Evolutionary conservation across 306 rosid genomes (phyloP).

Genomic region (Castanea crenata): DNA sequence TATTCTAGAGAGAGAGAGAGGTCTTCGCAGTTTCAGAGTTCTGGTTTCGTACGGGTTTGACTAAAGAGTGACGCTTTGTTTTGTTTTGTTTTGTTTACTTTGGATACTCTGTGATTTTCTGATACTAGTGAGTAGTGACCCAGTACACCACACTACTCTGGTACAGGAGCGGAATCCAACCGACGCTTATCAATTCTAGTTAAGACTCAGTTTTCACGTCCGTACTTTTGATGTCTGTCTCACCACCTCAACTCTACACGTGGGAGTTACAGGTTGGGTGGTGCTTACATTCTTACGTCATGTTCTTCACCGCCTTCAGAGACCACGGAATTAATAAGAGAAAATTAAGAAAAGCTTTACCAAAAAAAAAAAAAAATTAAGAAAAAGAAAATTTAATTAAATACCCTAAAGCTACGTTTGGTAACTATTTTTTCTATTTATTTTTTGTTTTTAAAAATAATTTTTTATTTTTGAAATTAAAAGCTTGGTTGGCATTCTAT

Average conservation of each 20-base stretch:
- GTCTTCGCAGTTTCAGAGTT: conserved; percentile 17
- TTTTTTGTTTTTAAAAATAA: too few species aligned
- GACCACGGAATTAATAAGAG: background rate
- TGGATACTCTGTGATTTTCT: conserved; percentile 3
- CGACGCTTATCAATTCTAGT: conserved; percentile 28
- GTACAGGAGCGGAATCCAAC: conserved; percentile 37
- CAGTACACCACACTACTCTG: too few species aligned
- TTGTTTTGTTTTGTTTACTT: background rate
- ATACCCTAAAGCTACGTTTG: too few species aligned
- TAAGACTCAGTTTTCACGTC: conserved; percentile 45
- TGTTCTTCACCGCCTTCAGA: background rate
- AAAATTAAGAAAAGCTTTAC: too few species aligned
- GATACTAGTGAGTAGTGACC: conserved; percentile 1
- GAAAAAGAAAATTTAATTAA: too few species aligned
- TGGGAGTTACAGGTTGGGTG: conserved; percentile 2
- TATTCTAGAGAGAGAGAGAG: background rate
- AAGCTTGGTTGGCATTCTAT: too few species aligned
- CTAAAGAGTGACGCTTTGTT: conserved; percentile 2
- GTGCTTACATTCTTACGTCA: background rate
- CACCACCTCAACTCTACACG: conserved; percentile 18
- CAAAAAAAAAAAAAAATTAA: too few species aligned
- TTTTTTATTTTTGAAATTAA: too few species aligned
- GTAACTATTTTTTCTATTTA: too few species aligned
- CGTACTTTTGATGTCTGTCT: background rate
- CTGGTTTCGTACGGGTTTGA: conserved; percentile 30